Evolutionary conservation across 305 asterid genomes (phyloP), one percentile per base, ranked within the genome.

Genomic region (Plantago lanceolata): DNA sequence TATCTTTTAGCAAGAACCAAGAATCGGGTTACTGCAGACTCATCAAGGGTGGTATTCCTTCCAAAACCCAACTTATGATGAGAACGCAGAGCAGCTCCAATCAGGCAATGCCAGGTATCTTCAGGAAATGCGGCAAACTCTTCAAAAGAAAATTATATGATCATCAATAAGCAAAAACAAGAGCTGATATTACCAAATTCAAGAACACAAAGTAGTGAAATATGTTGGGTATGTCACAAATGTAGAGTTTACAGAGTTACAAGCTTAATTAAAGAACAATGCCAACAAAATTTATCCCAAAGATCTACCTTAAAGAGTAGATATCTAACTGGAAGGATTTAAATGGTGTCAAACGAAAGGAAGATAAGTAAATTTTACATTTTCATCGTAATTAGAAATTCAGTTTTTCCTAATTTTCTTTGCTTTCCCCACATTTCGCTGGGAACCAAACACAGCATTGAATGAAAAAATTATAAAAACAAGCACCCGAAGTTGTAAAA

Each of bases 11-110:
- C 89, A 64, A 94, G 83, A 80, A 72, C 69, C 73, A 94, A 73
- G 74, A 79, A 82, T 63, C 73, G 86, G 58, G 67, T 60, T 59
- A 84, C 14, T 58, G 77, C 70, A 43, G 83, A 69, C 48, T 80
- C 91, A 26, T 74, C 79, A 48, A 61, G 67, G 33, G 73, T 71
- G 51, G 65, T 59, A 53, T 71, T 86, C 69, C 76, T 76, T 57
- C 74, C 59, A 63, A 56, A 76, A 43, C 71, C 71, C 61, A 78
- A 68, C 77, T 82, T 84, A 68, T 73, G 73, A 71, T 79, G 84
- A 48, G 96, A 82, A 72, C 73, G 65, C 79, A 90, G 66, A 54
- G 93, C 76, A 44, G 90, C 88, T 71, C 96, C 95, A 65, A 90
- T 78, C 72, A 94, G 78, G 81, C 89, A 76, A 70, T 81, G 81